Base-by-base conservation (phyloP, 2,329 filamentous ascomycete species). In the Phialocephala subalpina region DNA sequence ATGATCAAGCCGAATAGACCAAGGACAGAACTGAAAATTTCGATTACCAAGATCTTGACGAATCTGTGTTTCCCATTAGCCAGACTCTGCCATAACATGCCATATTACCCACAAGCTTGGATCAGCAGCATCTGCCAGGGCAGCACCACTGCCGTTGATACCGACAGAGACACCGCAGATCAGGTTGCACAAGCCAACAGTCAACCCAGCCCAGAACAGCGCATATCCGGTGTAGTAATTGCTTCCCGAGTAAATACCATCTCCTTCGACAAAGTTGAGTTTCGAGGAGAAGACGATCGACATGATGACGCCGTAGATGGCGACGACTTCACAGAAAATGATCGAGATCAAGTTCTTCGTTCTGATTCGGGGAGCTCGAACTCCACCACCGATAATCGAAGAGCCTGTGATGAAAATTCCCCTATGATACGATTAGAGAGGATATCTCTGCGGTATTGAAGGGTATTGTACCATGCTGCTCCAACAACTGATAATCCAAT, bases 251-350 rank as follows among this genome's bases (percentile, higher is more conserved):
- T 91, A 92, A 35, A 94, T 80, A 20, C 86, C 84, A 45, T 90
- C 87, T 64, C 86, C 85, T 52, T 83, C 77, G 35, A 96, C 86
- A 63, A 85, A 79, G 73, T 87, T 86, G 74, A 99, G 82, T 81
- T 97, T 97, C 68, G 94, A 87, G 53, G 94, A 97, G 84, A 98
- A 98, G 76, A 99, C 92, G 79, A 99, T 99, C 75, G 94, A 92
- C 94, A 99, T 99, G 82, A 99, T 99, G 81, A 99, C 95, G 75
- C 97, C 97, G 86, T 99, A 99, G 80, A 99, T 99, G 81, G 96
- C 96, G 76, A 99, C 96, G 77, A 99, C 96, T 83, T 99, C 96
- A 84, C 96, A 99, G 83, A 99, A 99, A 82, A 99, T 98, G 81
- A 99, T 99, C 76, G 95, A 98, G 79, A 99, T 98, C 77, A 99